These are phyloP conservation scores for Backusella tuberculispora DNA, from an alignment of 192 early-diverging fungal species.

Conservation along the genomic window DNA sequence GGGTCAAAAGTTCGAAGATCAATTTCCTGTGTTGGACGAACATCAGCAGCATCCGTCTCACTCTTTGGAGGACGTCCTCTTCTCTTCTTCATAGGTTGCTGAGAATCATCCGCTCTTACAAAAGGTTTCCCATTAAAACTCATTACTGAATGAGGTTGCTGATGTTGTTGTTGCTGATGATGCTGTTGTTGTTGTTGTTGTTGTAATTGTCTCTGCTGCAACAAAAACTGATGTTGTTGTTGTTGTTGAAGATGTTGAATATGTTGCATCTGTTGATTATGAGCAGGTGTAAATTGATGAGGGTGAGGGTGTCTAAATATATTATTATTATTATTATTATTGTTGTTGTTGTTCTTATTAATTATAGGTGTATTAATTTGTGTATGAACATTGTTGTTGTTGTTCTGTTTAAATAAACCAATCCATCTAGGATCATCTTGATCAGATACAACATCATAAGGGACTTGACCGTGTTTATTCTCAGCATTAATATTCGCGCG, in stretches of 20 bases:
- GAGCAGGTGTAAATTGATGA: not conserved
- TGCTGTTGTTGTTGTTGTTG: not conserved
- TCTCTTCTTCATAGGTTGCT: slow-evolving; percentile 15
- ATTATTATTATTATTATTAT: not conserved
- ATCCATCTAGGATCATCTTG: slow-evolving; percentile 42
- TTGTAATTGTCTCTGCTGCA: not conserved
- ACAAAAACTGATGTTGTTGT: not conserved
- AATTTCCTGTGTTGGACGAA: slow-evolving; percentile 26
- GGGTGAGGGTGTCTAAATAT: not conserved
- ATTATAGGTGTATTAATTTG: not conserved
- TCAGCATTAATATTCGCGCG: slow-evolving; percentile 73
- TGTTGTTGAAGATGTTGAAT: not conserved
- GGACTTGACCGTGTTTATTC: slow-evolving; percentile 79
- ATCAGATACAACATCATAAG: slow-evolving; percentile 81
- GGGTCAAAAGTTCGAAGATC: slow-evolving; percentile 28
- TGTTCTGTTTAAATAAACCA: slow-evolving; percentile 26
- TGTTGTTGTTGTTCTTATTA: not conserved
- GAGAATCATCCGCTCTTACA: not conserved
- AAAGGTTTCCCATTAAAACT: not conserved
- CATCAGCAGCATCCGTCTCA: slow-evolving; percentile 27
- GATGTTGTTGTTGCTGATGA: not conserved
- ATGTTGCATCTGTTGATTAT: not conserved
- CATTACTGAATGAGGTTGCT: not conserved
- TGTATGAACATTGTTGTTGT: not conserved
- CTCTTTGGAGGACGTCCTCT: slow-evolving; percentile 39